These are phyloP conservation scores for Porcisia hertigi DNA, from an alignment of 208 protist genomes.

Conservation along the genomic window DNA sequence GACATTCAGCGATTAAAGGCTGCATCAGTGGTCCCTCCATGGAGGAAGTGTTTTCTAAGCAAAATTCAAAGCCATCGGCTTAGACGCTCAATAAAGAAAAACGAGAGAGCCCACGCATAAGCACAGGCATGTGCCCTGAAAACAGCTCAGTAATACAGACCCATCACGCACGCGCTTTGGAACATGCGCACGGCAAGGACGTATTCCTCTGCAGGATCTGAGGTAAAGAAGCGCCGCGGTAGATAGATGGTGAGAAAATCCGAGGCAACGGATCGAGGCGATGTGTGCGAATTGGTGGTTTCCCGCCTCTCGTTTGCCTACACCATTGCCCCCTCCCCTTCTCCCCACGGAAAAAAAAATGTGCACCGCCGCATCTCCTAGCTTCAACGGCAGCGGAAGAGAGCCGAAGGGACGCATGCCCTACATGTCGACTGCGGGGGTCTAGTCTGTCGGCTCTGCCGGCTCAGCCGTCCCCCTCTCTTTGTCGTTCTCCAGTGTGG, in stretches of 20 bases:
- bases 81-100: neutral
- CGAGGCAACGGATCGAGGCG: neutral
- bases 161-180: neutral
- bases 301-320: too few relatives aligned
- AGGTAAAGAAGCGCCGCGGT: neutral
- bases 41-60: neutral
- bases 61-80: neutral
- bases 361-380: neutral
- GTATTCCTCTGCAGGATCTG: neutral
- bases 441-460: constrained; percentile 1
- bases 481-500: constrained; percentile 38
- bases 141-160: neutral
- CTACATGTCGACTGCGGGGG: neutral
- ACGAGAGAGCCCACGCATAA: constrained; percentile 1
- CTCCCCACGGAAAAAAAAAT: neutral
- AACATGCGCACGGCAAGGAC: neutral
- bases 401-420: neutral
- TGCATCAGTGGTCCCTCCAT: neutral
- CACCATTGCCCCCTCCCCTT: neutral
- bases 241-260: neutral
- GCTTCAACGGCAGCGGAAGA: neutral
- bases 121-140: neutral
- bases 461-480: constrained; percentile 10
- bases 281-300: neutral
- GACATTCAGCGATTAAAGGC: neutral